A percentile compares a stretch with the other conserved stretches of the same genome.
phyloP scores from a whole-genome alignment of 2,329 filamentous ascomycete species.

The Aschersonia sp. region DNA sequence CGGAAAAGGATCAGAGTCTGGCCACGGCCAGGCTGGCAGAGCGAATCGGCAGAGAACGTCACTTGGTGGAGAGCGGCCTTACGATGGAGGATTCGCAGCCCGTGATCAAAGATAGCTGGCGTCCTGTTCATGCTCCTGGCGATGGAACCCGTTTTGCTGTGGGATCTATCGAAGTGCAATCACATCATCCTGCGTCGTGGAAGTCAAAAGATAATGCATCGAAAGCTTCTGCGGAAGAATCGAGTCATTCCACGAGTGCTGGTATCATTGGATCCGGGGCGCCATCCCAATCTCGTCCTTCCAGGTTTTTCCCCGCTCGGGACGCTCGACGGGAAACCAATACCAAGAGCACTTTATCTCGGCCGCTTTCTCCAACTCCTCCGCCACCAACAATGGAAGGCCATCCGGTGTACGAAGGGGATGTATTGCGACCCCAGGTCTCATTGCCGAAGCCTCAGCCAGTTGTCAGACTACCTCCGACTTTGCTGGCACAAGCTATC shows the following conservation, averaged over 20 bases:
- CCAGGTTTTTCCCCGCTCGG: conserved; percentile 46
- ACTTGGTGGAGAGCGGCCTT: conserved; percentile 28
- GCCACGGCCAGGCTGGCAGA: conserved; percentile 22
- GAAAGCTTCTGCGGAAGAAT: conserved; percentile 9
- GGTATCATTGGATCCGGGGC: conserved; percentile 16
- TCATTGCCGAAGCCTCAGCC: conserved; percentile 56
- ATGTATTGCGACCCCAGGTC: conserved; percentile 50
- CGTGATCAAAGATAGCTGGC: conserved; percentile 39
- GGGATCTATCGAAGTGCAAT: conserved; percentile 12
- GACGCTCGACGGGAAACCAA: conserved; percentile 29
- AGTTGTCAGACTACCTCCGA: conserved; percentile 67
- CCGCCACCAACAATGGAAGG: conserved; percentile 56
- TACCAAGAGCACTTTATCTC: conserved; percentile 20
- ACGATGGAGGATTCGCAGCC: conserved; percentile 29
- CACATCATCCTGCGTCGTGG: conserved; percentile 15
- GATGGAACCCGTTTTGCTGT: conserved; percentile 19
- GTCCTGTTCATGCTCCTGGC: conserved; percentile 23
- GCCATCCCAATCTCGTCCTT: conserved; percentile 33
- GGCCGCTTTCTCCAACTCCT: conserved; percentile 47
- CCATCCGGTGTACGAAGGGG: conserved; percentile 59
- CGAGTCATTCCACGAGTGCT: conserved; percentile 8
- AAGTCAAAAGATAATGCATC: conserved; percentile 15
- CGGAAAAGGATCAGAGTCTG: conserved; percentile 31
- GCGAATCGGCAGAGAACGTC: conserved; percentile 26
- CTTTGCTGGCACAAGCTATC: conserved; percentile 12